Conservation (phyloP, 2,329 filamentous ascomycete species). For the Alternaria postmessia region DNA sequence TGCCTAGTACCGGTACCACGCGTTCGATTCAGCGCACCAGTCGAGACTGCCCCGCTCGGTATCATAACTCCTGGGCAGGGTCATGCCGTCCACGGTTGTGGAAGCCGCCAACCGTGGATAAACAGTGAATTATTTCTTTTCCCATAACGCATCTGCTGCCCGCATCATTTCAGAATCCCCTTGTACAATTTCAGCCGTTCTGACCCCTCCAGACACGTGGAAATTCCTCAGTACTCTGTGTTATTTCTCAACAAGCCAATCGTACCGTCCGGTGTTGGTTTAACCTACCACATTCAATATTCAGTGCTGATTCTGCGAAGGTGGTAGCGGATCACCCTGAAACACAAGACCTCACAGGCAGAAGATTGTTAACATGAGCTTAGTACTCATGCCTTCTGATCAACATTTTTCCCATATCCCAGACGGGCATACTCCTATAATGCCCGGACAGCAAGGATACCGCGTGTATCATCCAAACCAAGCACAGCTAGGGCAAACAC, state of each 20-base stretch:
- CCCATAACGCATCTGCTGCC: neutral
- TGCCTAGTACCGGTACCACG: neutral
- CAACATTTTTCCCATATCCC: neutral
- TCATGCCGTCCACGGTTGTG: conserved; percentile 4
- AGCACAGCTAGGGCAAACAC: neutral
- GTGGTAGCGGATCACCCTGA: neutral
- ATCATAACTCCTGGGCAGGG: neutral
- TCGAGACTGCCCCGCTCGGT: neutral
- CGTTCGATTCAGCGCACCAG: neutral
- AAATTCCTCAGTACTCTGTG: neutral
- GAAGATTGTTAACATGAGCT: neutral
- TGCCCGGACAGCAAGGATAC: neutral
- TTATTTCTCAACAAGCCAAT: neutral
- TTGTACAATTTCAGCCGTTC: neutral
- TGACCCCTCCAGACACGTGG: neutral
- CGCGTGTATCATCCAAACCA: neutral
- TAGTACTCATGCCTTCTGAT: conserved; percentile 1
- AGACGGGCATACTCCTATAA: neutral
- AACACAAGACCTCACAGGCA: neutral
- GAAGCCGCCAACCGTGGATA: conserved; percentile 3
- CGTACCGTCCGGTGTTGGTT: neutral
- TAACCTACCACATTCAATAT: neutral
- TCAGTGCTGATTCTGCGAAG: neutral
- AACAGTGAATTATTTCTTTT: neutral
- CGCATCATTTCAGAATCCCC: neutral